Conservation (phyloP, 2,329 filamentous ascomycete genomes). For the Epichloe aotearoae region DNA sequence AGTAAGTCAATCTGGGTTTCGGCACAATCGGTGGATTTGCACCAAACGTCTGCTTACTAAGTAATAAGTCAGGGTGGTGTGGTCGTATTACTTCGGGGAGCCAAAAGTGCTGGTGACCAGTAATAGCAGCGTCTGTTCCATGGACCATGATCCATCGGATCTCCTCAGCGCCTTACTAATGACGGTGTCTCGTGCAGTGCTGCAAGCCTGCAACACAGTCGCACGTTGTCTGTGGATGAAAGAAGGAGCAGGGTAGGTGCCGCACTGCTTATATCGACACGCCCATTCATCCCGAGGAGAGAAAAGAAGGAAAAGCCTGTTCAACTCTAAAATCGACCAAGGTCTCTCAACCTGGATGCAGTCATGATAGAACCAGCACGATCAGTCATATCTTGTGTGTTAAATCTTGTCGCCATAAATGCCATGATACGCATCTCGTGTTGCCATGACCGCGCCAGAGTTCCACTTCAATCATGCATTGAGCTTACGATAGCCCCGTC, state of each 20-base stretch:
- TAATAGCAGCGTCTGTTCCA: not conserved
- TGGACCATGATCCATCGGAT: not conserved
- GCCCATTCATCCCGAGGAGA: not conserved
- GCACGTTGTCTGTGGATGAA: not conserved
- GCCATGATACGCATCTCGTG: slow-evolving; percentile 1
- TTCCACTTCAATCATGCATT: not conserved
- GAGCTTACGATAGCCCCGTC: not conserved
- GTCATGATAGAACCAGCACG: not conserved
- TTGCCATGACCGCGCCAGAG: not conserved
- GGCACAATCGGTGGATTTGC: no score
- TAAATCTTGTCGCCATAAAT: not conserved
- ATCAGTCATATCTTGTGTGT: not conserved
- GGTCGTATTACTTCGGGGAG: no score
- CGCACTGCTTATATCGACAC: no score
- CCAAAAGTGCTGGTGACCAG: not conserved
- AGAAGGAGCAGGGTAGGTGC: not conserved
- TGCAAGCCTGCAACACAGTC: no score
- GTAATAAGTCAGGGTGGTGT: no score
- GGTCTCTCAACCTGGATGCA: not conserved
- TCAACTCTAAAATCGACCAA: not conserved
- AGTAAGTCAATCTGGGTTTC: no score
- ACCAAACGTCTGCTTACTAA: no score
- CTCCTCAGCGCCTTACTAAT: not conserved
- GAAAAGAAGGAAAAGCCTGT: not conserved
- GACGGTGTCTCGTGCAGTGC: no score